Conservation (phyloP, 257 asterid genomes). For the Cinchona pubescens region DNA sequence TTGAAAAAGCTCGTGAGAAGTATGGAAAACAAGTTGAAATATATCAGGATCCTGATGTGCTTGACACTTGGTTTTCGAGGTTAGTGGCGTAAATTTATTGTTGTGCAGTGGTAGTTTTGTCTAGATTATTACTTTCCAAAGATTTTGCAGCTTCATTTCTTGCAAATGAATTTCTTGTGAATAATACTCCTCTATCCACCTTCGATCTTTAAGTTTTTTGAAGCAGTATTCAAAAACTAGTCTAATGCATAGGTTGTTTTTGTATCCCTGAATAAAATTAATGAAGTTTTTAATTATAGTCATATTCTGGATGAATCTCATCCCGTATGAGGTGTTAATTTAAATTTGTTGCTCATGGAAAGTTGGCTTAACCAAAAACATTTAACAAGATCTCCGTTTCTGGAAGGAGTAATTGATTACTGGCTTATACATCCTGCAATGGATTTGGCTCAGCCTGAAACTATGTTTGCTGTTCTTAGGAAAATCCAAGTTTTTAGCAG, state of each 20-base stretch:
- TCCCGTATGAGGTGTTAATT: background rate
- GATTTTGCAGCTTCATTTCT: background rate
- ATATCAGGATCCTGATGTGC: slow-evolving; percentile 97
- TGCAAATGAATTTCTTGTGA: background rate
- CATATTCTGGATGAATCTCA: background rate
- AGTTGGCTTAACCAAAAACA: background rate
- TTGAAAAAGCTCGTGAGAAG: slow-evolving; percentile 62
- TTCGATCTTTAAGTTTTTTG: background rate
- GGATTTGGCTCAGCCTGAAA: background rate
- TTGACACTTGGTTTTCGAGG: slow-evolving; percentile 99
- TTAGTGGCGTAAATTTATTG: slow-evolving; percentile 20
- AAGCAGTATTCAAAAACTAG: background rate
- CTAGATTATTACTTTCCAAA: background rate
- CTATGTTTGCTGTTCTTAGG: background rate
- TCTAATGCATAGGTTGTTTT: too few relatives aligned
- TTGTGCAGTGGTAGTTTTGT: background rate
- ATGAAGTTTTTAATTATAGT: background rate
- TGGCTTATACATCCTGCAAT: background rate
- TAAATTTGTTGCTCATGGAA: background rate
- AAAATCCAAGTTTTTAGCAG: background rate
- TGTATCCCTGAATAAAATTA: too few relatives aligned
- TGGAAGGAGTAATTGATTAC: background rate
- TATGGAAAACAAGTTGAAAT: slow-evolving; percentile 76
- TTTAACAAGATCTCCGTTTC: background rate
- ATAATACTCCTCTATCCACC: background rate